Evolutionary conservation across 176 grass and related monocot genomes (phyloP).

Genomic region (Oryza punctata): DNA sequence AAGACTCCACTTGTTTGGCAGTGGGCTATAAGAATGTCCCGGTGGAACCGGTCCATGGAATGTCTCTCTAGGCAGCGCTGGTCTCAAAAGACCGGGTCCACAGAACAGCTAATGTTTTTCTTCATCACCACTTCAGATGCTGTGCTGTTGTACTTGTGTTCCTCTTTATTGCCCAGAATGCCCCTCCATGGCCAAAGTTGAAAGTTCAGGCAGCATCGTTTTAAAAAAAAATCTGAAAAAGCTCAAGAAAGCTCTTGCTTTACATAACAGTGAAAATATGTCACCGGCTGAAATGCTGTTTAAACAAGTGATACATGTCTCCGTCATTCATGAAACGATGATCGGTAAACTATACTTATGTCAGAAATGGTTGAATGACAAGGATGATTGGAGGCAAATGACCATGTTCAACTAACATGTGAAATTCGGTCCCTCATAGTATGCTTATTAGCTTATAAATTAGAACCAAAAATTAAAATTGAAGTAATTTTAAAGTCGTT

Average conservation of each 20-base stretch:
- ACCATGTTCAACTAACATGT: too few relatives aligned
- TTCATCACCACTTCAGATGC: background rate
- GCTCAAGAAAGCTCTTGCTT: background rate
- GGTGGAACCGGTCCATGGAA: background rate
- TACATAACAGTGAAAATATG: background rate
- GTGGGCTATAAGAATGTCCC: background rate
- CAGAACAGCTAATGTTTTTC: background rate
- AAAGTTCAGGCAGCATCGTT: background rate
- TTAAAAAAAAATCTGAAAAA: background rate
- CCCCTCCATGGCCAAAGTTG: background rate
- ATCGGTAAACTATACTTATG: too few relatives aligned
- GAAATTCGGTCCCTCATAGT: too few relatives aligned
- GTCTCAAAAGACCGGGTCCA: slow-evolving; percentile 18
- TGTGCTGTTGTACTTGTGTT: slow-evolving; percentile 13
- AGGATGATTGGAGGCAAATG: too few relatives aligned
- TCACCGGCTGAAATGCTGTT: background rate
- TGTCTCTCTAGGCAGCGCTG: background rate
- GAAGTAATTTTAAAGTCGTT: too few relatives aligned
- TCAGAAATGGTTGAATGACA: too few relatives aligned
- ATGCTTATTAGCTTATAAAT: too few relatives aligned
- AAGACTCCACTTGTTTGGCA: background rate
- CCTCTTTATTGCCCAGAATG: background rate
- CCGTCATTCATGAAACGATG: too few relatives aligned
- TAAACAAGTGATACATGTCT: background rate
- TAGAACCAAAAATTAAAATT: too few relatives aligned